Percentiles rank a stretch among this genome's conserved stretches.
phyloP scores from a whole-genome alignment of 768 basidiomycete species.

The Leccinum variicolor region DNA sequence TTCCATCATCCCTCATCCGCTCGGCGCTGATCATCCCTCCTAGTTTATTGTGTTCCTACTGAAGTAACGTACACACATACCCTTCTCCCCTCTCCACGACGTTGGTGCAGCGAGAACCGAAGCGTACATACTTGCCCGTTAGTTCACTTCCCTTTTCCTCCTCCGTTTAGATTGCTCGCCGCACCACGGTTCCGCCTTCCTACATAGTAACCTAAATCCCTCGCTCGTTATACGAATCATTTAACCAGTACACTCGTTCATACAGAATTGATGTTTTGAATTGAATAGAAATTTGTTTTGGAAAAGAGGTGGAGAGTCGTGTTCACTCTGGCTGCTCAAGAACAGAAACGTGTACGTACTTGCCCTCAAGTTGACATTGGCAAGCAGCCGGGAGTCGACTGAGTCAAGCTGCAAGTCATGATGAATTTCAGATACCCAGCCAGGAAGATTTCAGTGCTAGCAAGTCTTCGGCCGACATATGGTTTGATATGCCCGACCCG shows the following conservation, averaged over 20 bases:
- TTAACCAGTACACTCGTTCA: constrained; percentile 28
- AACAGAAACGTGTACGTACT: neutral
- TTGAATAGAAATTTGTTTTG: constrained; percentile 24
- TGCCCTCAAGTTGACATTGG: neutral
- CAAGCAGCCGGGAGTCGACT: neutral
- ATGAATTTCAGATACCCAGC: constrained; percentile 1
- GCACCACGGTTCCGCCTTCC: constrained; percentile 10
- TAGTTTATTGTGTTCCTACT: constrained; percentile 28
- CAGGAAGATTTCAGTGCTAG: neutral
- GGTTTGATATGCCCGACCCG: neutral
- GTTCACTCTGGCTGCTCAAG: too few species aligned
- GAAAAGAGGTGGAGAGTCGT: neutral
- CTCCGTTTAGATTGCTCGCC: constrained; percentile 22
- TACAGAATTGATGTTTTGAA: constrained; percentile 15
- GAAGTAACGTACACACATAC: constrained; percentile 28
- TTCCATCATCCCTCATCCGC: neutral
- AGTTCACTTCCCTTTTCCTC: constrained; percentile 9
- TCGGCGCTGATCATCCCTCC: constrained; percentile 6
- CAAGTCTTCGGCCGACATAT: constrained; percentile 12
- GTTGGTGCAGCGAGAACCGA: constrained; percentile 20
- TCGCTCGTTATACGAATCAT: constrained; percentile 23
- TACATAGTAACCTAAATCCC: constrained; percentile 20
- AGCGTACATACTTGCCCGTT: constrained; percentile 19
- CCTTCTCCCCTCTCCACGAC: constrained; percentile 7
- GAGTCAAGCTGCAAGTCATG: neutral